phyloP scores from a whole-genome alignment of 2,329 filamentous ascomycete genomes.

The Dryadomyces quercus-mongolicae region DNA sequence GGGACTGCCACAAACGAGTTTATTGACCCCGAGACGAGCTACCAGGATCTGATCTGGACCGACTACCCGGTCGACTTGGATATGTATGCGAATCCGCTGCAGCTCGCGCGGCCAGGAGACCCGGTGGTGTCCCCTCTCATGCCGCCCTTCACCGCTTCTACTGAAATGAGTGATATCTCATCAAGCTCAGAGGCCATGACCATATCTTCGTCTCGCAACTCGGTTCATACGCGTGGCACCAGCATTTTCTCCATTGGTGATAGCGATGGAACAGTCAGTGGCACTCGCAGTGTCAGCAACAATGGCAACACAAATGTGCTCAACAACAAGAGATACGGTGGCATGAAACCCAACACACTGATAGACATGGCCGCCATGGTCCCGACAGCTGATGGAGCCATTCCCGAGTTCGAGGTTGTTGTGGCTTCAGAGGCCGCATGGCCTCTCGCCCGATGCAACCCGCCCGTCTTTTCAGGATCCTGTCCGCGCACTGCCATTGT shows the following conservation, averaged over 20 bases:
- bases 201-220: slow-evolving; percentile 27
- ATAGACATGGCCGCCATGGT: slow-evolving; percentile 17
- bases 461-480: slow-evolving; percentile 27
- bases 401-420: slow-evolving; percentile 33
- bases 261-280: slow-evolving; percentile 17
- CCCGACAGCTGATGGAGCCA: slow-evolving; percentile 17
- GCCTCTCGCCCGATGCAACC: slow-evolving; percentile 39
- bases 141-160: slow-evolving; percentile 19
- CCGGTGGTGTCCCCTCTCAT: slow-evolving; percentile 16
- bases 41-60: slow-evolving; percentile 32
- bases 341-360: slow-evolving; percentile 4
- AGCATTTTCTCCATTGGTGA: slow-evolving; percentile 32
- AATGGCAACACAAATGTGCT: not conserved
- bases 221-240: slow-evolving; percentile 32
- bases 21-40: slow-evolving; percentile 22
- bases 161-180: slow-evolving; percentile 27
- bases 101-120: slow-evolving; percentile 21
- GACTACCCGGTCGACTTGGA: slow-evolving; percentile 32
- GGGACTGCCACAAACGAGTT: slow-evolving; percentile 17
- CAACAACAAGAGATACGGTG: not conserved
- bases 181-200: slow-evolving; percentile 29
- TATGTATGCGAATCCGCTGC: slow-evolving; percentile 23
- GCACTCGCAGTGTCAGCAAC: not conserved
- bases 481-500: slow-evolving; percentile 38
- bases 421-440: slow-evolving; percentile 35